These are phyloP conservation scores for Apiospora marii DNA, from an alignment of 2,329 filamentous ascomycete genomes.

Conservation along the genomic window DNA sequence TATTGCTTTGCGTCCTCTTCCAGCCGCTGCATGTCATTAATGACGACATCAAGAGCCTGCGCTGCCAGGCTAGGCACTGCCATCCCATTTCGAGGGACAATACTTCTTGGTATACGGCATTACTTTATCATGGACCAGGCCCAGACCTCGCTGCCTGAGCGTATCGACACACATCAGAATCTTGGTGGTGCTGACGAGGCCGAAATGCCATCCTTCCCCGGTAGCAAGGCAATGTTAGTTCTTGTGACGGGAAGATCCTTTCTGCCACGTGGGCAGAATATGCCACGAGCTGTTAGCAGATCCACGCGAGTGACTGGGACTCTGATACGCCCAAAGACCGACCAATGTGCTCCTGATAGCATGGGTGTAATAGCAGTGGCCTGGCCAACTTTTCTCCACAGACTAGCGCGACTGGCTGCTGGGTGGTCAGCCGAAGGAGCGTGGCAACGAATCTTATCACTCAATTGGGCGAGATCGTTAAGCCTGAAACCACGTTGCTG, in stretches of 20 bases:
- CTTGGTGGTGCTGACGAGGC: neutral
- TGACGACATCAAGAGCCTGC: neutral
- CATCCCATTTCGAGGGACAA: neutral
- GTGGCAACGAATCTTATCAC: conserved; percentile 15
- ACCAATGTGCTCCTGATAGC: neutral
- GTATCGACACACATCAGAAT: neutral
- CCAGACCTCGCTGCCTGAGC: neutral
- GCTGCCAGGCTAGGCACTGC: neutral
- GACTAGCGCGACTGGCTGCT: neutral
- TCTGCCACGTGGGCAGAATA: neutral
- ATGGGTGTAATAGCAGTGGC: conserved; percentile 1
- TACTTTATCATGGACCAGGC: neutral
- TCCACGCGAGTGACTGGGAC: neutral
- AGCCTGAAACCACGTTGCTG: conserved; percentile 13
- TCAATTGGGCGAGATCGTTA: conserved; percentile 21
- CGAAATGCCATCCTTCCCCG: neutral
- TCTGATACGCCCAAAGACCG: neutral
- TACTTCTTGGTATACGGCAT: neutral
- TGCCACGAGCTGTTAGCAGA: conserved; percentile 3
- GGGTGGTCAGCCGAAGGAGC: conserved; percentile 8
- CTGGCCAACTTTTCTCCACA: neutral
- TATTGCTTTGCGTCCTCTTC: neutral
- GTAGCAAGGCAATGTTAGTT: neutral
- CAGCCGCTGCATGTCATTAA: neutral
- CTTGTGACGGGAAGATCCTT: conserved; percentile 10